These are phyloP conservation scores for Aspergillus affinis DNA, from an alignment of 495 filamentous ascomycete species.

Conservation along the genomic window DNA sequence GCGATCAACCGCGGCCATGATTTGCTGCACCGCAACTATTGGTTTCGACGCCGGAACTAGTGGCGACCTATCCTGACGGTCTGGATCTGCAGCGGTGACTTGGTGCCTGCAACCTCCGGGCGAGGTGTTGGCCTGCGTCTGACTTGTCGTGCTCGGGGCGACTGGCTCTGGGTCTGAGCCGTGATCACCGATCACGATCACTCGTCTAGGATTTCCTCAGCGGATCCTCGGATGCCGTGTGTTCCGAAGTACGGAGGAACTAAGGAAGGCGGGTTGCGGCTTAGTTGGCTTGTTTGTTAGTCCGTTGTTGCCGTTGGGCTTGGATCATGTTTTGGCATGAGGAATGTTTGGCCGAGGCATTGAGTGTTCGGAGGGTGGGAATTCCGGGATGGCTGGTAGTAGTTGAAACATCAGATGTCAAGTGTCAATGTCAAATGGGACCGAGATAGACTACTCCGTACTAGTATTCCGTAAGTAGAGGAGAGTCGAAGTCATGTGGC, in stretches of 20 bases:
- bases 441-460: too few species aligned
- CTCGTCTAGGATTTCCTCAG: neutral
- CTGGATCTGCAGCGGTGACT: neutral
- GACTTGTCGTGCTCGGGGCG: constrained; percentile 3
- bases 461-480: too few species aligned
- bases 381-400: neutral
- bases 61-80: neutral
- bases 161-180: neutral
- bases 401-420: too few species aligned
- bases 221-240: constrained; percentile 7
- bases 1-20: constrained; percentile 3
- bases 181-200: too few species aligned
- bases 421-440: too few species aligned
- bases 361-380: neutral
- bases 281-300: neutral
- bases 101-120: neutral
- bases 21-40: neutral
- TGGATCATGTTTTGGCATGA: neutral
- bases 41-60: neutral
- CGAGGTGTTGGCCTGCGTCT: constrained; percentile 1
- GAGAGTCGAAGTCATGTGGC: neutral
- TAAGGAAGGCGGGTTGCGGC: neutral
- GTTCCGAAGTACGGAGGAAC: constrained; percentile 4
- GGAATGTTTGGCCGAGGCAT: neutral
- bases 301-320: neutral